These are phyloP conservation scores for Clarireedia paspali DNA, from an alignment of 2,329 filamentous ascomycete species.

Conservation along the genomic window DNA sequence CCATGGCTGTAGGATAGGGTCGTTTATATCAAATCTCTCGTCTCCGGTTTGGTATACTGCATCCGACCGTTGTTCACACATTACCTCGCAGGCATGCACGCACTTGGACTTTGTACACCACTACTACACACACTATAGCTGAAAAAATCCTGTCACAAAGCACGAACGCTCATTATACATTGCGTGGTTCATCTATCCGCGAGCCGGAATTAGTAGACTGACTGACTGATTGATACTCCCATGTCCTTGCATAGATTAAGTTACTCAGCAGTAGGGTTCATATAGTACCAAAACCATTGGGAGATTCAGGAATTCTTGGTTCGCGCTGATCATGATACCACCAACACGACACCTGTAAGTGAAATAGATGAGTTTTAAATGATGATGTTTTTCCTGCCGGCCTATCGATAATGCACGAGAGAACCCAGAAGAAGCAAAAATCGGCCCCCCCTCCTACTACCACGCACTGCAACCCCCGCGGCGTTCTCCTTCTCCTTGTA, in stretches of 20 bases:
- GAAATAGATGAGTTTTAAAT: background rate
- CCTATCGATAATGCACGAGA: background rate
- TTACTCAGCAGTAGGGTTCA: too few species aligned
- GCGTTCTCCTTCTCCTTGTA: background rate
- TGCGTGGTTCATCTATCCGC: background rate
- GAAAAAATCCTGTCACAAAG: background rate
- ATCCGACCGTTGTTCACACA: conserved; percentile 4
- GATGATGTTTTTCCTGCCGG: background rate
- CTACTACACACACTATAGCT: background rate
- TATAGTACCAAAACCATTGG: background rate
- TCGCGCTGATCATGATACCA: background rate
- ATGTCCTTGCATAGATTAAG: background rate
- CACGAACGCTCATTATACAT: background rate
- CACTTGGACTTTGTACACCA: background rate
- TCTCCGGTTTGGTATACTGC: conserved; percentile 1
- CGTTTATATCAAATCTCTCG: background rate
- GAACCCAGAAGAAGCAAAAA: background rate
- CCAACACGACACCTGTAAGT: background rate
- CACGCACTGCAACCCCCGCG: too few species aligned
- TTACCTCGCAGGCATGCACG: background rate
- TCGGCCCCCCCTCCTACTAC: background rate
- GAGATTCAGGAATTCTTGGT: background rate
- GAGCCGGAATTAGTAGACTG: background rate
- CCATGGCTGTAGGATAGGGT: background rate
- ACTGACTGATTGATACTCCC: background rate